Percentiles rank a stretch among this genome's conserved stretches.
Conservation (phyloP, 2,329 filamentous ascomycete genomes). For the Intubia oerlemansii region DNA sequence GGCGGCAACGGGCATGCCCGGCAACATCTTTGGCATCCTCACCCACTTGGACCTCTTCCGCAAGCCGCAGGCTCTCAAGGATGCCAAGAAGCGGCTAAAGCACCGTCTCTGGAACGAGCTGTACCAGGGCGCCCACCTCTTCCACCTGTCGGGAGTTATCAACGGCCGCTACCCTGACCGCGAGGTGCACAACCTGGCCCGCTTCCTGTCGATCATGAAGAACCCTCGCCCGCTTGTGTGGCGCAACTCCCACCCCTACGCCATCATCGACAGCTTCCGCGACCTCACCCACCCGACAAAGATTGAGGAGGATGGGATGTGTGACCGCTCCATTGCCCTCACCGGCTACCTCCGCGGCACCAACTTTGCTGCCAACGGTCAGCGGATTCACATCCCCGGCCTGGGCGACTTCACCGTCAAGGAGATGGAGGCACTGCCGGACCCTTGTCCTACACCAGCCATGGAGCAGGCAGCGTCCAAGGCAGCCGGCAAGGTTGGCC, state of each 20-base stretch:
- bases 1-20: constrained; percentile 89
- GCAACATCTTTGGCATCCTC: constrained; percentile 92
- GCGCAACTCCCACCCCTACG: constrained; percentile 91
- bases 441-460: constrained; percentile 84
- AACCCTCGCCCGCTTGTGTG: constrained; percentile 90
- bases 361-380: constrained; percentile 72
- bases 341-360: constrained; percentile 90
- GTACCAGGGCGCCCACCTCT: constrained; percentile 91
- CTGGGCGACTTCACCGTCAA: constrained; percentile 74
- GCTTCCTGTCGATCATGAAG: constrained; percentile 97
- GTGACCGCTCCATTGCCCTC: constrained; percentile 74
- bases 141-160: constrained; percentile 89
- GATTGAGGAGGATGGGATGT: constrained; percentile 73
- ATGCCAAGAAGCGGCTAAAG: constrained; percentile 91
- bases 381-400: constrained; percentile 79
- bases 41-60: constrained; percentile 91
- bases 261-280: constrained; percentile 79
- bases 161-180: constrained; percentile 94
- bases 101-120: constrained; percentile 91
- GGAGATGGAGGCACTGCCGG: constrained; percentile 69
- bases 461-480: constrained; percentile 80
- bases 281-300: constrained; percentile 87
- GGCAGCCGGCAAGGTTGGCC: constrained; percentile 51
- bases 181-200: constrained; percentile 84
- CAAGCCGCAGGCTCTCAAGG: constrained; percentile 77